Evolutionary conservation across 768 basidiomycete genomes (phyloP).

Genomic region (Mycena sanguinolenta): DNA sequence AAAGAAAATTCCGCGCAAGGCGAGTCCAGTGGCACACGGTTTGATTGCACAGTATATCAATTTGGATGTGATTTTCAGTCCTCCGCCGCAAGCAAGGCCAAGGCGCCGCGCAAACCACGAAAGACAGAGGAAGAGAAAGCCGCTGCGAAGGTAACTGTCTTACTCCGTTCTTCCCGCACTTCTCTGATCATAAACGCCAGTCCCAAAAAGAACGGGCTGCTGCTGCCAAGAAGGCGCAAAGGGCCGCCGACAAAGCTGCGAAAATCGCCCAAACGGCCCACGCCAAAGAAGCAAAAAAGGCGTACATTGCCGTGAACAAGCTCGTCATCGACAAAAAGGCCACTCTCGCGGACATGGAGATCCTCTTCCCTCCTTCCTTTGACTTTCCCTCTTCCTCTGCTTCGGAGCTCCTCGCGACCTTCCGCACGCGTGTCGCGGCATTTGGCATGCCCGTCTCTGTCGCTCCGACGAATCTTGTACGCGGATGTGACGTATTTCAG

Average conservation of each 20-base stretch:
- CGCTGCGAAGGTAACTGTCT: slow-evolving; percentile 7
- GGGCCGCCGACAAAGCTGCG: slow-evolving; percentile 10
- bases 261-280: slow-evolving; percentile 14
- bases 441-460: slow-evolving; percentile 22
- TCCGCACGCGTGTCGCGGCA: slow-evolving; percentile 9
- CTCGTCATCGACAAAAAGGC: slow-evolving; percentile 34
- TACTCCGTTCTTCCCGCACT: no score
- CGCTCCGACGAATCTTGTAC: neutral
- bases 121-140: slow-evolving; percentile 34
- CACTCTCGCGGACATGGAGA: slow-evolving; percentile 31
- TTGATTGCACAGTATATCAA: neutral
- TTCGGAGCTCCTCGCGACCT: neutral
- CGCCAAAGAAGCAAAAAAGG: no score
- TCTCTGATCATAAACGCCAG: slow-evolving; percentile 5
- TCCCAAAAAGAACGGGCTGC: slow-evolving; percentile 19
- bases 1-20: slow-evolving; percentile 27
- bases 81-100: no score
- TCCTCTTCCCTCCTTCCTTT: slow-evolving; percentile 26
- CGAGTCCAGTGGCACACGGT: slow-evolving; percentile 13
- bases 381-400: neutral
- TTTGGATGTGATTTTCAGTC: neutral
- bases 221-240: slow-evolving; percentile 27
- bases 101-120: slow-evolving; percentile 19
- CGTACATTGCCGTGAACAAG: slow-evolving; percentile 28
- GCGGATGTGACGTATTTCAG: slow-evolving; percentile 24